phyloP scores from a whole-genome alignment of 345 rosid species.

The Aquilaria malaccensis region DNA sequence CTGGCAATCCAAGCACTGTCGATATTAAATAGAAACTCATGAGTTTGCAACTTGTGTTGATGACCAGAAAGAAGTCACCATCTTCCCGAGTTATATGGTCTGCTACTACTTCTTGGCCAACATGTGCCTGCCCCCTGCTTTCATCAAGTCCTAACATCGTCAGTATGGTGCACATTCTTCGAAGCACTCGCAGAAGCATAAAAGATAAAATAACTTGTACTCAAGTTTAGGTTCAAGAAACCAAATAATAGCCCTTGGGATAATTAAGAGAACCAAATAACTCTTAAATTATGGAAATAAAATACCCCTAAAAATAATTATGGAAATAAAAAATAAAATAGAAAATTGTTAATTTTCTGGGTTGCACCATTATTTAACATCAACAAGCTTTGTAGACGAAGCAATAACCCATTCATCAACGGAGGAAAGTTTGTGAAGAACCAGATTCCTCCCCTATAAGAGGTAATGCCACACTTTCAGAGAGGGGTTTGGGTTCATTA shows the following conservation, averaged over 20 bases:
- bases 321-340: too few species aligned
- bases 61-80: slow-evolving; percentile 7
- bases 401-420: not conserved
- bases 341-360: too few species aligned
- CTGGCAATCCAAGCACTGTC: not conserved
- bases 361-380: not conserved
- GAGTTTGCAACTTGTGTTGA: not conserved
- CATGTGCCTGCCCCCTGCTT: slow-evolving; percentile 53
- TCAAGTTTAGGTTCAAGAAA: too few species aligned
- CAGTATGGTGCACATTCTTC: slow-evolving; percentile 3
- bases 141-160: slow-evolving; percentile 2
- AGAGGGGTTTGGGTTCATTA: not conserved
- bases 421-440: too few species aligned
- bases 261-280: too few species aligned
- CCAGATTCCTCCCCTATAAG: too few species aligned
- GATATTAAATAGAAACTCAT: not conserved
- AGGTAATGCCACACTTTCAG: too few species aligned
- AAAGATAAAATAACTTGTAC: too few species aligned
- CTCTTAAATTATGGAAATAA: too few species aligned
- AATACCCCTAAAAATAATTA: too few species aligned
- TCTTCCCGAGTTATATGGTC: slow-evolving; percentile 31
- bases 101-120: slow-evolving; percentile 62
- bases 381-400: not conserved
- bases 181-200: not conserved
- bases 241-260: too few species aligned